Evolutionary conservation across 345 rosid species (phyloP).

Genomic region (Salix viminalis): DNA sequence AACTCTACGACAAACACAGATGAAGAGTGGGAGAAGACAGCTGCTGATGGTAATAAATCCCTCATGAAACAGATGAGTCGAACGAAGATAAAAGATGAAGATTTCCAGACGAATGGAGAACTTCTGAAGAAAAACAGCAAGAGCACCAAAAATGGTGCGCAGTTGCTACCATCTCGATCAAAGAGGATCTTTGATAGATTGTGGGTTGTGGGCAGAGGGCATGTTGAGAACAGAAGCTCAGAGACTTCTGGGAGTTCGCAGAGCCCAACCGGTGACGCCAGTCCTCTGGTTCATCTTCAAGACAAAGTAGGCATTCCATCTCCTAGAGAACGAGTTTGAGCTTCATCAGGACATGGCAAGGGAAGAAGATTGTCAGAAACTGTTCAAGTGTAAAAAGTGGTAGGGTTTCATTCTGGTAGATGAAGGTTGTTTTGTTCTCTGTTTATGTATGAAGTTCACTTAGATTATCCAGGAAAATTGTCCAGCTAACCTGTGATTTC

Average conservation of each 20-base stretch:
- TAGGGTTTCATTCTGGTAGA: slow-evolving; percentile 14
- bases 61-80: slow-evolving; percentile 42
- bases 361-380: neutral
- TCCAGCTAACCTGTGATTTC: neutral
- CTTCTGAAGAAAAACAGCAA: slow-evolving; percentile 46
- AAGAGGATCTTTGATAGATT: slow-evolving; percentile 76
- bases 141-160: slow-evolving; percentile 55
- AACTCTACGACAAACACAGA: slow-evolving; percentile 38
- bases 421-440: neutral
- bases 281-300: slow-evolving; percentile 61
- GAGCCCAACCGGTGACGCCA: slow-evolving; percentile 66
- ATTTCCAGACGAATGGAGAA: slow-evolving; percentile 24
- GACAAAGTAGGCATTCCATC: slow-evolving; percentile 73
- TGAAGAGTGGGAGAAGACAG: slow-evolving; percentile 43
- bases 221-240: slow-evolving; percentile 57
- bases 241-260: slow-evolving; percentile 85
- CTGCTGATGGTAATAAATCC: slow-evolving; percentile 26
- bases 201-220: slow-evolving; percentile 58
- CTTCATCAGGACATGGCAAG: neutral
- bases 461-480: neutral
- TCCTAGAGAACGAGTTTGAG: slow-evolving; percentile 30
- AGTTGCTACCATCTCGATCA: slow-evolving; percentile 81
- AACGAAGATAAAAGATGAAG: slow-evolving; percentile 31
- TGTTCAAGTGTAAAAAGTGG: slow-evolving; percentile 22
- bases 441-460: neutral